Conservation (phyloP, 106 monocot species). For the Dendrobium chrysotoxum region DNA sequence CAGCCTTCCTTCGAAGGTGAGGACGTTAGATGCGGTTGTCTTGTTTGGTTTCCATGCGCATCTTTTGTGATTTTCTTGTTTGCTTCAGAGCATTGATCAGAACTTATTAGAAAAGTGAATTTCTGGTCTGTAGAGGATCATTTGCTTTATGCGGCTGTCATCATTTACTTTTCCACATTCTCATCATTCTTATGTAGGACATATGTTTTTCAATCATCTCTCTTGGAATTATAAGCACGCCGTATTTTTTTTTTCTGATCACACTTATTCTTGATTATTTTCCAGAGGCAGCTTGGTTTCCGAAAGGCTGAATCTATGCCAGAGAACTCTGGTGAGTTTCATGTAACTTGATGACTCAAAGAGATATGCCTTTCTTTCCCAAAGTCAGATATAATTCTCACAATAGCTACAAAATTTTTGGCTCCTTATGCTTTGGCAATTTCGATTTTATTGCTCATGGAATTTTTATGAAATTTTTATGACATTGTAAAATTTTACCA, state of each 20-base stretch:
- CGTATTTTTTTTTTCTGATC: neutral
- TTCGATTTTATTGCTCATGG: neutral
- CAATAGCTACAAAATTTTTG: neutral
- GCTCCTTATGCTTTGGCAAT: neutral
- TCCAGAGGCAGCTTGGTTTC: slow-evolving; percentile 63
- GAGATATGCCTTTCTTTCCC: neutral
- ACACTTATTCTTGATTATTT: slow-evolving; percentile 3
- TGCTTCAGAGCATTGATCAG: slow-evolving; percentile 6
- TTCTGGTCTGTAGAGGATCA: neutral
- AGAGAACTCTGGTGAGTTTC: slow-evolving; percentile 44
- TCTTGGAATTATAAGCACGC: neutral
- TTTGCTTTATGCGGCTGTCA: neutral
- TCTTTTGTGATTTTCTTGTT: neutral
- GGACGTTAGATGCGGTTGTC: neutral
- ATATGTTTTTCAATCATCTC: neutral
- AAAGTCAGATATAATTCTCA: neutral
- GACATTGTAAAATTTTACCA: neutral
- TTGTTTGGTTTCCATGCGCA: neutral
- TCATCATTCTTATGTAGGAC: neutral
- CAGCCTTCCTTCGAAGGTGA: slow-evolving; percentile 28
- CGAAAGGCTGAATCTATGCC: slow-evolving; percentile 39
- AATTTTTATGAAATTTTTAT: neutral
- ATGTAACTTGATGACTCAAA: neutral
- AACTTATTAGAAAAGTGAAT: slow-evolving; percentile 3
- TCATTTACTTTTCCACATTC: neutral